Percentiles rank a stretch among this genome's conserved stretches.
phyloP scores from a whole-genome alignment of 1,284 basidiomycete species.

The Trichosporon sp. region DNA sequence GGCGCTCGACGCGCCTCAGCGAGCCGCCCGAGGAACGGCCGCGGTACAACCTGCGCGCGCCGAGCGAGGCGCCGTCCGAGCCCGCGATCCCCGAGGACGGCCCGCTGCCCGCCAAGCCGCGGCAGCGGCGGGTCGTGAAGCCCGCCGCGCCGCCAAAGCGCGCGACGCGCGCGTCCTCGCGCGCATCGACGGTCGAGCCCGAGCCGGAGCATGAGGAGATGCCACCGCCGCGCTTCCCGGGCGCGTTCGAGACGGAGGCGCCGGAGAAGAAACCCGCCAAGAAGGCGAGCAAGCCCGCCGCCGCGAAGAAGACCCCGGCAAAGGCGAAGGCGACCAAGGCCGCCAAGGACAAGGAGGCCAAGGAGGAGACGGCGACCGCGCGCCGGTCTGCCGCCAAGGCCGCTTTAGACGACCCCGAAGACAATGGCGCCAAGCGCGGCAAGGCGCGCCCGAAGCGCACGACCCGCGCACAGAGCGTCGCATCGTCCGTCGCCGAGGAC shows the following conservation, averaged over 20 bases:
- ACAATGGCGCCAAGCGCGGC: constrained; percentile 8
- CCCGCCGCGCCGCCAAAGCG: not conserved
- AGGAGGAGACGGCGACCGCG: constrained; percentile 14
- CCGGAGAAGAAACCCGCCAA: too few relatives aligned
- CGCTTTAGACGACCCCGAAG: constrained; percentile 11
- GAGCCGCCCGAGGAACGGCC: constrained; percentile 3
- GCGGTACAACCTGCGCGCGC: not conserved
- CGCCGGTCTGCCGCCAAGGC: constrained; percentile 24
- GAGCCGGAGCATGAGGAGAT: constrained; percentile 10
- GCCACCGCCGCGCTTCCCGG: constrained; percentile 9
- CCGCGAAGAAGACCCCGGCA: not conserved
- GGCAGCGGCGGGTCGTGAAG: not conserved
- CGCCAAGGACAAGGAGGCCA: constrained; percentile 30
- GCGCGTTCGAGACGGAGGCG: constrained; percentile 5
- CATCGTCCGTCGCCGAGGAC: constrained; percentile 13
- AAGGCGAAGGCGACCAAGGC: constrained; percentile 29
- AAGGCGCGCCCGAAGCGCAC: constrained; percentile 8
- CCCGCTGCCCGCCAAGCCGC: not conserved
- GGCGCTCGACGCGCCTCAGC: constrained; percentile 13
- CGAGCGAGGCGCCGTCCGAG: constrained; percentile 15
- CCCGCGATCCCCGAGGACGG: constrained; percentile 20
- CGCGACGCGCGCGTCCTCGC: constrained; percentile 4
- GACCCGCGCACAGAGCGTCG: constrained; percentile 23
- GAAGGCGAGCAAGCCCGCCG: not conserved
- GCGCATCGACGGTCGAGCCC: constrained; percentile 14